phyloP scores from a whole-genome alignment of 495 filamentous ascomycete species.

The Aspergillus cristatus region DNA sequence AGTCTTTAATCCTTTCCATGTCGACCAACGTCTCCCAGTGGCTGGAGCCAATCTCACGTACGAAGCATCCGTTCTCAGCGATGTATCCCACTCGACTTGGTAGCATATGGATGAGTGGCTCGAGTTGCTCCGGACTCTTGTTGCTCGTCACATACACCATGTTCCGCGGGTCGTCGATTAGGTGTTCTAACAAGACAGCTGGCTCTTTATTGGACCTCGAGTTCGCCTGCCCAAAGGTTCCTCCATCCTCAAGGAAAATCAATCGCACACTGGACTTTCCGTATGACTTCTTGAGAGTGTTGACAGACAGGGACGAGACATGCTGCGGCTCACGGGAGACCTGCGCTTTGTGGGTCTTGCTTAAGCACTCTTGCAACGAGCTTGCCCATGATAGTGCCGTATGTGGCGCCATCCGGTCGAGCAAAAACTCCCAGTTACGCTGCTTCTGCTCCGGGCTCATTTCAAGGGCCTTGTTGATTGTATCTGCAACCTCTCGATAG shows the following conservation, averaged over 20 bases:
- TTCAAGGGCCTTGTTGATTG: constrained; percentile 65
- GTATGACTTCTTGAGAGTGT: constrained; percentile 51
- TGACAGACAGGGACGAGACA: constrained; percentile 60
- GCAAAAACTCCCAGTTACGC: constrained; percentile 60
- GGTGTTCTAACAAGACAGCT: constrained; percentile 55
- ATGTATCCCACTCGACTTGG: constrained; percentile 62
- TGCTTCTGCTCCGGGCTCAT: constrained; percentile 64
- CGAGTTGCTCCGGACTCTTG: constrained; percentile 68
- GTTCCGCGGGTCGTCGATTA: constrained; percentile 61
- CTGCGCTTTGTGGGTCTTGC: constrained; percentile 57
- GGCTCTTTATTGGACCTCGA: constrained; percentile 56
- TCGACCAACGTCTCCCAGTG: constrained; percentile 63
- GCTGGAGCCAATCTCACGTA: constrained; percentile 46
- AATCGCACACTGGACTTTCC: constrained; percentile 47
- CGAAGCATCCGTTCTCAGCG: constrained; percentile 82
- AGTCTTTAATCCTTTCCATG: constrained; percentile 48
- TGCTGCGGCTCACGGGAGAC: constrained; percentile 59
- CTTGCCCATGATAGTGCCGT: constrained; percentile 70
- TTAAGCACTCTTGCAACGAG: constrained; percentile 49
- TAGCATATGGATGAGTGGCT: constrained; percentile 53
- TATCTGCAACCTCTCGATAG: constrained; percentile 67
- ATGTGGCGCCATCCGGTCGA: constrained; percentile 56
- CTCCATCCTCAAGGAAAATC: constrained; percentile 78
- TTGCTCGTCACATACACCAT: constrained; percentile 78
- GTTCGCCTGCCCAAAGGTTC: constrained; percentile 58